A percentile compares a stretch with the other conserved stretches of the same genome.
phyloP scores from a whole-genome alignment of 1,284 basidiomycete species.

The Malassezia globosa region DNA sequence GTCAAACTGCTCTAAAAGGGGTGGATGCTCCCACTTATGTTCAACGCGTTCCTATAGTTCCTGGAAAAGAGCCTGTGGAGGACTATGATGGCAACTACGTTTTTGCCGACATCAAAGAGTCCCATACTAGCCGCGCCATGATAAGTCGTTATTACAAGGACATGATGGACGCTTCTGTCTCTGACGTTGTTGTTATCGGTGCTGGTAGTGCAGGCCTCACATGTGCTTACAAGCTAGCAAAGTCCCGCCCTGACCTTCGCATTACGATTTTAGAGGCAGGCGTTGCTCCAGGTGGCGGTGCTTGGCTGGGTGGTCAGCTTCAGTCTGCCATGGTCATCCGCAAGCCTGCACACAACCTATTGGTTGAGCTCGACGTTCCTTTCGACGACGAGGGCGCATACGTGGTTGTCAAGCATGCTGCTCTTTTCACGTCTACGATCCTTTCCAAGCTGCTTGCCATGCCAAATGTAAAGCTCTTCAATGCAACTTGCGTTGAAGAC shows the following conservation, averaged over 20 bases:
- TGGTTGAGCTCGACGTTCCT: constrained; percentile 61
- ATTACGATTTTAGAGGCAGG: constrained; percentile 71
- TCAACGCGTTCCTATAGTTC: constrained; percentile 31
- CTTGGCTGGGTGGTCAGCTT: constrained; percentile 57
- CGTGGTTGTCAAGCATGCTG: constrained; percentile 38
- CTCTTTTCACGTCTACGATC: constrained; percentile 63
- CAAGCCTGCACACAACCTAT: constrained; percentile 65
- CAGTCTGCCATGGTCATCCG: constrained; percentile 77
- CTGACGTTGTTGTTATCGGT: constrained; percentile 68
- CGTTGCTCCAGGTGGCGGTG: constrained; percentile 59
- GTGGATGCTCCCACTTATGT: constrained; percentile 14
- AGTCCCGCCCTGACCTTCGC: constrained; percentile 64
- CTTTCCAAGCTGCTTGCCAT: constrained; percentile 59
- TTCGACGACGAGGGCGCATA: constrained; percentile 70
- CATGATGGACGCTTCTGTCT: constrained; percentile 52
- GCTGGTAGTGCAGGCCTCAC: constrained; percentile 69
- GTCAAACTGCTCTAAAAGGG: constrained; percentile 4
- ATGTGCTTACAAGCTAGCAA: constrained; percentile 58
- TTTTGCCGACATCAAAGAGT: constrained; percentile 42
- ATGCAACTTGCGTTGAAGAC: constrained; percentile 48
- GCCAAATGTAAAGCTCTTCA: constrained; percentile 57
- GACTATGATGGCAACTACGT: constrained; percentile 38
- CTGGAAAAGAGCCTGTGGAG: constrained; percentile 35
- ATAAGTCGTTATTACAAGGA: constrained; percentile 34
- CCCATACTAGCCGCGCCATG: constrained; percentile 40